Evolutionary conservation across 768 basidiomycete genomes (phyloP), one percentile per base, ranked within the genome.

Genomic region (Rhodosporidiobolus odoratus): DNA sequence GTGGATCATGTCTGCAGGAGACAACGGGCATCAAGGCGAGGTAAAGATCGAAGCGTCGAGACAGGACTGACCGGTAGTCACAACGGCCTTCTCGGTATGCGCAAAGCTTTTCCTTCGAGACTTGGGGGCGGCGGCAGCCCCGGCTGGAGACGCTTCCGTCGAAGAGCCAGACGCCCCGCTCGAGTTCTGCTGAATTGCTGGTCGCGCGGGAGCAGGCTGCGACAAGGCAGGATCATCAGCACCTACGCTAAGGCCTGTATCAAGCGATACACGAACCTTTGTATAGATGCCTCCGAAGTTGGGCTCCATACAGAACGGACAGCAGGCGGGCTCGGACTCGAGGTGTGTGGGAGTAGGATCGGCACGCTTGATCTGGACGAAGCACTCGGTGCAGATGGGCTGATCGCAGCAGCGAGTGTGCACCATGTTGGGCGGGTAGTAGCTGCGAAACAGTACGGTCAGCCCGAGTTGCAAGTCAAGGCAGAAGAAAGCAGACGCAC

Each of bases 351-450:
- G 84, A 0, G 92, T 95, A 10, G 96, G 92, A 72, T 99, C 96
- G 43, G 85, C 86, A 64, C 96, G 89, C 83, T 97, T 98, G 82
- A 99, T 98, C 81, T 97, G 95, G 30, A 97, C 92, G 78, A 99
- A 98, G 79, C 96, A 99, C 81, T 99, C 96, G 45, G 96, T 97
- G 79, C 96, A 99, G 71, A 99, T 95, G 30, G 91, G 89, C 76
- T 99, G 96, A 83, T 95, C 94, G 79, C 96, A 99, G 79, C 96
- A 99, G 78, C 96, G 86, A 47, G 96, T 97, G 76, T 88, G 89
- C 78, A 98, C 97, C 81, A 97, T 96, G 80, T 97, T 95, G 56
- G 89, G 85, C 32, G 96, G 96, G 78, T 97, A 99, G 80, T 95
- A 97, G 45, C 95, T 99, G 78, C 34, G 35, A 35, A n/a, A 8